These are phyloP conservation scores for Dothideomycetes sp. DNA, from an alignment of 2,329 filamentous ascomycete species.

Conservation along the genomic window DNA sequence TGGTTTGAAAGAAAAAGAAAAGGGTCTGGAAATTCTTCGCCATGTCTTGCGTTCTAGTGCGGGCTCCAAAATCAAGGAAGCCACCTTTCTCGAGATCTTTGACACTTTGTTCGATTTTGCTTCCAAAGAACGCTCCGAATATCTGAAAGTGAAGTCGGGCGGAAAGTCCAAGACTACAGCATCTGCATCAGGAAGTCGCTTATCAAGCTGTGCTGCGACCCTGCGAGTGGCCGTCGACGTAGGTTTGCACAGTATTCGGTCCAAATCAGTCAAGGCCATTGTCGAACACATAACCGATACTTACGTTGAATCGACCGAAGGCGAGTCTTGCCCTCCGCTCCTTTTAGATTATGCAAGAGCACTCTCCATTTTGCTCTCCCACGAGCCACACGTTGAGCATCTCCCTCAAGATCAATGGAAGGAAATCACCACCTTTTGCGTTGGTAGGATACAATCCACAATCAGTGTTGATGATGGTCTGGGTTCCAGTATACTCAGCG, in stretches of 20 bases:
- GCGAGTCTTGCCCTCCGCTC: slow-evolving; percentile 59
- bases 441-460: slow-evolving; percentile 43
- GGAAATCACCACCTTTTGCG: slow-evolving; percentile 60
- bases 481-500: slow-evolving; percentile 17
- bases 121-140: slow-evolving; percentile 57
- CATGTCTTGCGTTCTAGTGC: slow-evolving; percentile 48
- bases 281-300: slow-evolving; percentile 74
- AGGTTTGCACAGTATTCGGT: slow-evolving; percentile 57
- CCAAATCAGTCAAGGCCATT: slow-evolving; percentile 69
- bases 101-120: slow-evolving; percentile 68
- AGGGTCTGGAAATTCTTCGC: slow-evolving; percentile 47
- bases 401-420: slow-evolving; percentile 62
- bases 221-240: slow-evolving; percentile 64
- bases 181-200: slow-evolving; percentile 40
- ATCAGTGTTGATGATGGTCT: slow-evolving; percentile 3
- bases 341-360: slow-evolving; percentile 70
- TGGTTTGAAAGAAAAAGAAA: slow-evolving; percentile 37
- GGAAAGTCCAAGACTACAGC: neutral
- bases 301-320: slow-evolving; percentile 53
- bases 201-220: slow-evolving; percentile 61
- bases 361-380: slow-evolving; percentile 59
- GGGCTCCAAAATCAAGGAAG: slow-evolving; percentile 48
- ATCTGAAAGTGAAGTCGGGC: slow-evolving; percentile 39
- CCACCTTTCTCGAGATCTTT: slow-evolving; percentile 70
- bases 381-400: slow-evolving; percentile 71